Conservation (phyloP, 1,284 basidiomycete genomes). For the Sanghuangporus sanghuang region DNA sequence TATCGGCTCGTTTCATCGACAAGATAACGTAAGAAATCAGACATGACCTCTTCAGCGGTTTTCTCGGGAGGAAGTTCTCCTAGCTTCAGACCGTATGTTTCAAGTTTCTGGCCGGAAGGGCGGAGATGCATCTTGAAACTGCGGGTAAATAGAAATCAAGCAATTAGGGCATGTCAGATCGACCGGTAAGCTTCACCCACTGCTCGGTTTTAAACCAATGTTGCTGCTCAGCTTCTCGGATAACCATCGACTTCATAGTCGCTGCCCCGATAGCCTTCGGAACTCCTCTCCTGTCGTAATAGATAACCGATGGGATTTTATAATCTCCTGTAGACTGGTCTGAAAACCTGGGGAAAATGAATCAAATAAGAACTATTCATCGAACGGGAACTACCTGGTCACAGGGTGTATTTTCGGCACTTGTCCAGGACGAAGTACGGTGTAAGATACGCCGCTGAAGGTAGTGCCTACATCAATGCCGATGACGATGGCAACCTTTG, state of each 20-base stretch:
- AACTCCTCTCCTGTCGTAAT: conserved; percentile 55
- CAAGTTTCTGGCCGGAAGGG: conserved; percentile 65
- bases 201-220: conserved; percentile 68
- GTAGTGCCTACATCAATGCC: conserved; percentile 10
- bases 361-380: neutral
- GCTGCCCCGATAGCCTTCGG: conserved; percentile 72
- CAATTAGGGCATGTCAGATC: neutral
- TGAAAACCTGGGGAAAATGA: conserved; percentile 31
- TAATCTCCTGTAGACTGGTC: conserved; percentile 58
- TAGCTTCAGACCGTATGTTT: conserved; percentile 70
- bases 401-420: neutral
- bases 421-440: neutral
- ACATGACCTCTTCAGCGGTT: conserved; percentile 64
- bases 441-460: conserved; percentile 7
- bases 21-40: conserved; percentile 69
- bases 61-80: conserved; percentile 56
- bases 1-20: conserved; percentile 65
- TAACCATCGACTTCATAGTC: conserved; percentile 52
- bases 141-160: conserved; percentile 27
- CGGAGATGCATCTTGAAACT: conserved; percentile 70
- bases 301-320: conserved; percentile 72
- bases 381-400: neutral
- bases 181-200: conserved; percentile 34
- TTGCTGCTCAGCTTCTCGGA: conserved; percentile 63
- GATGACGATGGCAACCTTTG: neutral